A percentile compares a stretch with the other conserved stretches of the same genome.
Conservation (phyloP, 768 basidiomycete genomes). For the Collybia sordida region DNA sequence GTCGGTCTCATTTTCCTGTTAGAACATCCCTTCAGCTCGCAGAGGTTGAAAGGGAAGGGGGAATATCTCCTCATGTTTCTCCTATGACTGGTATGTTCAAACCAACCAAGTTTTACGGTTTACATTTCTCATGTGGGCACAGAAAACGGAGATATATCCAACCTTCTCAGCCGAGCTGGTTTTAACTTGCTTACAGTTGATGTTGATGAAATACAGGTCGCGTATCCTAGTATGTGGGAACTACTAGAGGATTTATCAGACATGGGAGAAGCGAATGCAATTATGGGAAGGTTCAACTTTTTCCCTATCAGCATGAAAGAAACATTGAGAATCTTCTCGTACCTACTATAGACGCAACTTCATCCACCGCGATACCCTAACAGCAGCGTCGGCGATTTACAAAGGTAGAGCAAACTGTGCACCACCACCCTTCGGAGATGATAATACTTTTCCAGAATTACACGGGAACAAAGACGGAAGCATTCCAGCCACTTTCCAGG, state of each 20-base stretch:
- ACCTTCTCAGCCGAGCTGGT: constrained; percentile 88
- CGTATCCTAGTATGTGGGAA: constrained; percentile 96
- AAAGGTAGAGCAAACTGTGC: constrained; percentile 53
- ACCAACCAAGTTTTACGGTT: neutral
- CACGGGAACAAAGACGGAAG: constrained; percentile 83
- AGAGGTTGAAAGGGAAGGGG: constrained; percentile 91
- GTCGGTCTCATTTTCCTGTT: constrained; percentile 4
- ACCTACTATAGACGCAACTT: constrained; percentile 50
- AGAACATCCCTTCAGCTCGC: constrained; percentile 94
- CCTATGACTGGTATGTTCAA: constrained; percentile 86
- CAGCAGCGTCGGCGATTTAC: constrained; percentile 93
- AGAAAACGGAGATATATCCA: constrained; percentile 94
- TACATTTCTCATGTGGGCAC: constrained; percentile 2
- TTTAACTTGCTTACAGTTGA: constrained; percentile 95
- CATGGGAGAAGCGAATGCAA: constrained; percentile 96
- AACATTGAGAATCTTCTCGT: neutral
- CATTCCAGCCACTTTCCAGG: constrained; percentile 93
- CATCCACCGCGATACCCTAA: constrained; percentile 81
- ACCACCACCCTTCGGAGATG: neutral
- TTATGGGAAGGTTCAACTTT: constrained; percentile 71
- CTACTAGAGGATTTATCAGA: constrained; percentile 89
- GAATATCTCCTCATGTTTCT: constrained; percentile 93
- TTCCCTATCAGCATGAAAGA: neutral
- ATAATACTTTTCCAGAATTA: constrained; percentile 51
- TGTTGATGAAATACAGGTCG: constrained; percentile 87